Percentiles rank a stretch among this genome's conserved stretches.
Evolutionary conservation across 768 basidiomycete genomes (phyloP).

Genomic region (Kwoniella pini): DNA sequence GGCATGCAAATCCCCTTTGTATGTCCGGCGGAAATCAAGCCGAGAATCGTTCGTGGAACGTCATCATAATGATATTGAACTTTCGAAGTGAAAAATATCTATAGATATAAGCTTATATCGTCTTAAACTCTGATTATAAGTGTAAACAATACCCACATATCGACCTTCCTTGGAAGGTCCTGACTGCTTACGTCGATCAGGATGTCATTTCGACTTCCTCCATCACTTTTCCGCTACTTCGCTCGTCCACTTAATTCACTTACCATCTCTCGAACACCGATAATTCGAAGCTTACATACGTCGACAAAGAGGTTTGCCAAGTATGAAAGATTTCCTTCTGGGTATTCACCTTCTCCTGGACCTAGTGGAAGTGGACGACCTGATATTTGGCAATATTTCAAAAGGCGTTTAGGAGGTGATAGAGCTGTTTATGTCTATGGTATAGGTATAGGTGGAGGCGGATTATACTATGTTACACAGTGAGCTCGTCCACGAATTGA

Average conservation of each 20-base stretch:
- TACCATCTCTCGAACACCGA: not conserved
- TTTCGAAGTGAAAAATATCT: no score
- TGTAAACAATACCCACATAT: no score
- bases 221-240: not conserved
- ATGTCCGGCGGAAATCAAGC: not conserved
- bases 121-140: no score
- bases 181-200: no score
- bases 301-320: constrained; percentile 14
- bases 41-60: not conserved
- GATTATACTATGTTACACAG: constrained; percentile 51
- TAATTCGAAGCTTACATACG: constrained; percentile 5
- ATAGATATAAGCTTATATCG: no score
- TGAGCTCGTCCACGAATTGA: no score
- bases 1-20: no score
- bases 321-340: constrained; percentile 44
- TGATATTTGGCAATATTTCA: constrained; percentile 29
- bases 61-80: not conserved
- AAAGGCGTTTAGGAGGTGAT: constrained; percentile 46
- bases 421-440: constrained; percentile 47
- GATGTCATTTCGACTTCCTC: constrained; percentile 6
- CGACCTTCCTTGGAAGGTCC: no score
- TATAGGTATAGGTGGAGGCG: constrained; percentile 40
- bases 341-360: constrained; percentile 15
- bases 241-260: not conserved
- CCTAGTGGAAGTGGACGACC: constrained; percentile 22